Percentiles rank a stretch among this genome's conserved stretches.
Conservation (phyloP, 2,329 filamentous ascomycete genomes). For the Ramularia endophylla region DNA sequence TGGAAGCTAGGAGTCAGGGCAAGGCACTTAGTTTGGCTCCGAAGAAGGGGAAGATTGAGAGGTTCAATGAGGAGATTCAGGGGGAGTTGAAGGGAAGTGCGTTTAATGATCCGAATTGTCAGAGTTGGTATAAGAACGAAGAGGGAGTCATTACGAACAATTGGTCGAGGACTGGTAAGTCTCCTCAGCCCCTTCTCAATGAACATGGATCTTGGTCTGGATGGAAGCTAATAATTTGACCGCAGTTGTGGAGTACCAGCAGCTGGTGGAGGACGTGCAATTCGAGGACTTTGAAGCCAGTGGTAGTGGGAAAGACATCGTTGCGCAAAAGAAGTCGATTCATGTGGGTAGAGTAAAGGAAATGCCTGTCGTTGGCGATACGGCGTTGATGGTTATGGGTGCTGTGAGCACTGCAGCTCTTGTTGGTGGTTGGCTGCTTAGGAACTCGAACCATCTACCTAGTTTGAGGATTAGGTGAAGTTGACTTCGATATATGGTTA, state of each 20-base stretch:
- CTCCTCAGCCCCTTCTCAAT: no score
- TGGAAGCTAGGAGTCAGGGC: conserved; percentile 39
- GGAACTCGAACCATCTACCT: conserved; percentile 23
- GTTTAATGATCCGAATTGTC: conserved; percentile 51
- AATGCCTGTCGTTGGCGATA: conserved; percentile 39
- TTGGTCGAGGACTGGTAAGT: conserved; percentile 40
- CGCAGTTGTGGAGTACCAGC: conserved; percentile 50
- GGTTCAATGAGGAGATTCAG: conserved; percentile 46
- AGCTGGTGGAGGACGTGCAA: conserved; percentile 36
- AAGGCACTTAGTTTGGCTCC: conserved; percentile 43
- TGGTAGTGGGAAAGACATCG: conserved; percentile 29
- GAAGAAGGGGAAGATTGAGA: conserved; percentile 33
- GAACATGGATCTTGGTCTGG: no score
- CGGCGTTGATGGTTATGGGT: conserved; percentile 32
- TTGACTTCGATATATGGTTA: no score
- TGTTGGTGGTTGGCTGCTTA: conserved; percentile 44
- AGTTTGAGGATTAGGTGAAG: conserved; percentile 16
- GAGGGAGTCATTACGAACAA: conserved; percentile 53
- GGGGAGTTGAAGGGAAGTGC: conserved; percentile 36
- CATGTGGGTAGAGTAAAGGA: conserved; percentile 41
- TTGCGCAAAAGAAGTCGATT: conserved; percentile 31
- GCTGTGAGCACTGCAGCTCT: conserved; percentile 32
- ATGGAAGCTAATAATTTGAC: no score
- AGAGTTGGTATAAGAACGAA: conserved; percentile 52
- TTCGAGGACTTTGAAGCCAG: conserved; percentile 41